Evolutionary conservation across 805 yeast genomes (phyloP), one percentile per base, ranked within the genome.

Genomic region (Wickerhamomyces mucosus): DNA sequence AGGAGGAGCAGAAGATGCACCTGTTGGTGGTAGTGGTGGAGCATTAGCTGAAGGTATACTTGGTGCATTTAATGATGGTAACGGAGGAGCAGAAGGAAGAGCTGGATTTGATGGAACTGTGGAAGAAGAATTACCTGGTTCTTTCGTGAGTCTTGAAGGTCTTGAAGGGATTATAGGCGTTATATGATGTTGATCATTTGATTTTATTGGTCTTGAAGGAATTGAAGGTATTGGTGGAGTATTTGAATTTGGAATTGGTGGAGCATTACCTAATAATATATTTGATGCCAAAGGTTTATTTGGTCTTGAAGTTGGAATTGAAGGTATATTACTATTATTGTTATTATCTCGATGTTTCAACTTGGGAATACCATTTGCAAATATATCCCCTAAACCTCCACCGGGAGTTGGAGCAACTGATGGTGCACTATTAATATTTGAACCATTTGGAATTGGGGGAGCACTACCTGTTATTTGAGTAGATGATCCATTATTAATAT

Each of bases 261-360:
- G 42, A 34, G 43, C 40, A 10, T 37, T 36, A 6, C 45, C 37
- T 7, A 46, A 36, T 13, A 50, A 40, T 9, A 41, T 21, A 15
- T 45, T 32, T 15, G 46, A 42, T 6, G 41, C 33, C 13, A 18
- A 18, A 14, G 35, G n/a, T 9, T 36, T 12, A 12, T 37, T n/a
- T 18, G 54, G 54, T 28, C 51, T 40, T 9, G 41, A 37, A 1
- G 45, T 26, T n/a, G 56, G 56, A 26, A 39, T 31, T 2, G 53
- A 49, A 4, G 62, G 56, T 13, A 50, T 30, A 11, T 61, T 38
- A 17, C 65, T 58, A 10, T 57, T 43, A 11, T 45, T 27, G 6
- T 40, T 33, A 7, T 26, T 15, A 18, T 13, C 22, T 18, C 33
- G 46, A 20, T 46, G 50, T 18, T 35, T 43, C 21, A 47, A 27